Percentiles rank a stretch among this genome's conserved stretches.
phyloP scores from a whole-genome alignment of 202 grass and related monocot genomes.

The Miscanthus sacchariflorus region DNA sequence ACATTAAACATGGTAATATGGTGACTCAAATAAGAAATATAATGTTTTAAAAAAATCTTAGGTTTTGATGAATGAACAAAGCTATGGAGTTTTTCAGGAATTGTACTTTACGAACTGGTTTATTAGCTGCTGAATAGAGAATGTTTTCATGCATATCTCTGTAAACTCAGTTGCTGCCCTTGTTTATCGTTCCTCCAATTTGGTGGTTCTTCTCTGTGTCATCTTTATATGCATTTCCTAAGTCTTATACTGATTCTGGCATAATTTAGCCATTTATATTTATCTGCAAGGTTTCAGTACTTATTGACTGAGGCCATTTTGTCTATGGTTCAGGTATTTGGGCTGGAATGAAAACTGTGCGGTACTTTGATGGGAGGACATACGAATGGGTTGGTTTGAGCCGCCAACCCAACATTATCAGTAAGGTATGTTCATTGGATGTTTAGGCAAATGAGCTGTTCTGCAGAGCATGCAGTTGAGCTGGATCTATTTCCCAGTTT shows the following conservation, averaged over 20 bases:
- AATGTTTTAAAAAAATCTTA: neutral
- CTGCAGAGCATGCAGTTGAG: neutral
- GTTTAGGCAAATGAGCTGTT: slow-evolving; percentile 24
- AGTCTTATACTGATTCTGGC: neutral
- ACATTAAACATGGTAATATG: slow-evolving; percentile 23
- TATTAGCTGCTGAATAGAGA: slow-evolving; percentile 28
- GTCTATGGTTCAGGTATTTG: slow-evolving; percentile 87
- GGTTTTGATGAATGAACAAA: slow-evolving; percentile 31
- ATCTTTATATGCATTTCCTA: slow-evolving; percentile 25
- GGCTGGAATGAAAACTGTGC: slow-evolving; percentile 96
- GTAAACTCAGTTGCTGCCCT: slow-evolving; percentile 26
- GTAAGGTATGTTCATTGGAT: slow-evolving; percentile 76
- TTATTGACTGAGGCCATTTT: slow-evolving; percentile 33
- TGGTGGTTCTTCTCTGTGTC: neutral
- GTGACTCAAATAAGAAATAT: neutral
- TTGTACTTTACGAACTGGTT: slow-evolving; percentile 16
- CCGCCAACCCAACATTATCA: slow-evolving; percentile 95
- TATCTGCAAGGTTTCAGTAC: slow-evolving; percentile 17
- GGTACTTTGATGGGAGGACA: slow-evolving; percentile 96
- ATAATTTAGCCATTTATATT: slow-evolving; percentile 30
- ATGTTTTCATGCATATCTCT: slow-evolving; percentile 13
- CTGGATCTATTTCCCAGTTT: neutral
- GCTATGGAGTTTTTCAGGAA: slow-evolving; percentile 9
- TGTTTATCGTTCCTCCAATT: neutral
- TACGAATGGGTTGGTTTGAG: slow-evolving; percentile 99